Evolutionary conservation across 805 yeast species (phyloP).

Genomic region (Nakazawaea populi): DNA sequence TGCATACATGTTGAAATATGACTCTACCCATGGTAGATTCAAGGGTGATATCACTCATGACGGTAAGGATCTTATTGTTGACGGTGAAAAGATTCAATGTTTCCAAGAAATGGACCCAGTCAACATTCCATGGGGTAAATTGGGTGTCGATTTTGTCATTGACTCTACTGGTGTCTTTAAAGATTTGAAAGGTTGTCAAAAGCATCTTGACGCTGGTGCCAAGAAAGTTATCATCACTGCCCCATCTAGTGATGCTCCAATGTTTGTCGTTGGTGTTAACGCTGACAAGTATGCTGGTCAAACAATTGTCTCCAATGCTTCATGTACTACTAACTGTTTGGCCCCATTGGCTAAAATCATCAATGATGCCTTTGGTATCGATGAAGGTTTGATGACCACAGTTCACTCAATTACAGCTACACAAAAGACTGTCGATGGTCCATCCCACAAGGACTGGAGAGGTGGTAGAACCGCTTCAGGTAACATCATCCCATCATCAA

Average conservation of each 20-base stretch:
- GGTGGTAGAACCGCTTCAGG: slow-evolving; percentile 77
- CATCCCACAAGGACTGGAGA: slow-evolving; percentile 78
- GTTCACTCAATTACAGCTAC: slow-evolving; percentile 70
- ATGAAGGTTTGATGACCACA: slow-evolving; percentile 73
- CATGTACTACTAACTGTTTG: slow-evolving; percentile 71
- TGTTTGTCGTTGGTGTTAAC: slow-evolving; percentile 71
- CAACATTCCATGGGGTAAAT: slow-evolving; percentile 61
- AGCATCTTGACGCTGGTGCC: slow-evolving; percentile 70
- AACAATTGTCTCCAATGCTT: slow-evolving; percentile 62
- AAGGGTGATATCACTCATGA: slow-evolving; percentile 51
- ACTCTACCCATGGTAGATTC: slow-evolving; percentile 65
- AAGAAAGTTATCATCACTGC: slow-evolving; percentile 69
- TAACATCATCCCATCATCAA: slow-evolving; percentile 69
- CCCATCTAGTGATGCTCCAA: slow-evolving; percentile 67
- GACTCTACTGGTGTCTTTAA: slow-evolving; percentile 74
- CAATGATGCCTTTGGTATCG: slow-evolving; percentile 60
- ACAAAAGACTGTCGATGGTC: slow-evolving; percentile 72
- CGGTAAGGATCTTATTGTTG: slow-evolving; percentile 45
- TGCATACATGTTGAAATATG: slow-evolving; percentile 71
- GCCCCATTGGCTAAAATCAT: slow-evolving; percentile 69
- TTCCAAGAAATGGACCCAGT: slow-evolving; percentile 67
- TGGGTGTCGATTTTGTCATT: slow-evolving; percentile 56
- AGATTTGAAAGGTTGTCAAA: slow-evolving; percentile 57
- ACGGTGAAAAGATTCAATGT: slow-evolving; percentile 43
- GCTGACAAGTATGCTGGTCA: slow-evolving; percentile 52